Conservation (phyloP, 306 rosid genomes). For the Calophaca sinica region DNA sequence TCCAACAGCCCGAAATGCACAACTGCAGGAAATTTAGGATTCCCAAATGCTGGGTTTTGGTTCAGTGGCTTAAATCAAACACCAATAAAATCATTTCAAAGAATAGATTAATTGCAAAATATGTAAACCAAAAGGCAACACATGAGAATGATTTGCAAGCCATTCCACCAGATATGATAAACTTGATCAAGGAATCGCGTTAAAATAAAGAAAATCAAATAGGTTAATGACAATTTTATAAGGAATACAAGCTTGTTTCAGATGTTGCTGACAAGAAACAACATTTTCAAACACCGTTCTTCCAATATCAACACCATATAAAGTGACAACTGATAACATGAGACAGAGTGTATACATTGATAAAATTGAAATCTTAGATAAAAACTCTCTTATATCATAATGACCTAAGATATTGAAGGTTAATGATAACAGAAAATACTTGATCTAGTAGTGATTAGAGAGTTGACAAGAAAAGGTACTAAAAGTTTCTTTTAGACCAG, state of each 20-base stretch:
- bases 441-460: conserved; percentile 2
- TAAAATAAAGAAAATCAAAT: neutral
- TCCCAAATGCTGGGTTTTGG: too few species aligned
- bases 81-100: too few species aligned
- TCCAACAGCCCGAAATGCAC: too few species aligned
- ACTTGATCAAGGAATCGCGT: neutral
- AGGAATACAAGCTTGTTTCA: neutral
- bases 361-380: neutral
- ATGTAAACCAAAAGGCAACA: too few species aligned
- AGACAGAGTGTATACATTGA: neutral
- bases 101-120: too few species aligned
- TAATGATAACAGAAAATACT: neutral
- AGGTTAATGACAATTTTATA: neutral
- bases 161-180: too few species aligned
- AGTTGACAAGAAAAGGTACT: conserved; percentile 39
- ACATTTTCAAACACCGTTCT: neutral
- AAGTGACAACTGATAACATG: neutral
- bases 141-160: too few species aligned
- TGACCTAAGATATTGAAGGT: neutral
- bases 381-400: neutral
- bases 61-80: too few species aligned
- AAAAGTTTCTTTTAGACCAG: conserved; percentile 46
- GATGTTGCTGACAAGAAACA: too few species aligned
- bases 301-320: conserved; percentile 2
- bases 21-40: too few species aligned